A percentile compares a stretch with the other conserved stretches of the same genome.
Evolutionary conservation across 1,284 basidiomycete species (phyloP).

Genomic region (Pseudozyma sp.): DNA sequence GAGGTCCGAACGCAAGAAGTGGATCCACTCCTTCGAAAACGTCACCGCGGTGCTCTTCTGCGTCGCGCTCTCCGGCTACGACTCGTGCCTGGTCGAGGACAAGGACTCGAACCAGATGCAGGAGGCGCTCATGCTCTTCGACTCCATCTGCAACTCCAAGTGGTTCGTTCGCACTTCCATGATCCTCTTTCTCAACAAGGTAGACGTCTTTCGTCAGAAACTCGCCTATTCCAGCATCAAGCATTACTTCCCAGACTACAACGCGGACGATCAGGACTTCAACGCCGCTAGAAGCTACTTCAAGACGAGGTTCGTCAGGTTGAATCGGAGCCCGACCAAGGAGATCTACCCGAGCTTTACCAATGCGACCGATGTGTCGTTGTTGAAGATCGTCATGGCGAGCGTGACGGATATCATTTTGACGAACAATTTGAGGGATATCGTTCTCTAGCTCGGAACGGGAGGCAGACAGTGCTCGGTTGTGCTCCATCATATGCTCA

Average conservation of each 20-base stretch:
- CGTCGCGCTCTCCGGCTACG: constrained; percentile 87
- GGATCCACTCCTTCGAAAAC: constrained; percentile 71
- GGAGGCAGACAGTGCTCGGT: no score
- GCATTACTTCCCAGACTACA: constrained; percentile 74
- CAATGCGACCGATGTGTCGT: constrained; percentile 91
- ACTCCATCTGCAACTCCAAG: constrained; percentile 93
- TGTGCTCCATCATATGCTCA: no score
- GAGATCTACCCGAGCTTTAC: constrained; percentile 90
- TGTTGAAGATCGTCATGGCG: constrained; percentile 89
- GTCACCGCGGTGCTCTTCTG: constrained; percentile 85
- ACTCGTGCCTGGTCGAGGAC: constrained; percentile 93
- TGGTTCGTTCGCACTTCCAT: constrained; percentile 93
- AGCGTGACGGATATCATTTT: constrained; percentile 62
- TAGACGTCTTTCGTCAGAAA: constrained; percentile 86
- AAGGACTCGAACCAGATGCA: constrained; percentile 95
- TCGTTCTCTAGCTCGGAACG: constrained; percentile 18
- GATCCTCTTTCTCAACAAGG: constrained; percentile 76
- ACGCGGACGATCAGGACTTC: constrained; percentile 73
- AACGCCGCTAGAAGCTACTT: constrained; percentile 88
- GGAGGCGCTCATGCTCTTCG: constrained; percentile 94
- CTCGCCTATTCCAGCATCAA: constrained; percentile 83
- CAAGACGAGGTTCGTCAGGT: constrained; percentile 81
- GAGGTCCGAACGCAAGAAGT: constrained; percentile 85
- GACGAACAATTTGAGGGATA: constrained; percentile 50
- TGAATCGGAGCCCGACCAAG: constrained; percentile 86